Evolutionary conservation across 495 filamentous ascomycete genomes (phyloP), one percentile per base, ranked within the genome.

Genomic region (Mycothermus thermophilus): DNA sequence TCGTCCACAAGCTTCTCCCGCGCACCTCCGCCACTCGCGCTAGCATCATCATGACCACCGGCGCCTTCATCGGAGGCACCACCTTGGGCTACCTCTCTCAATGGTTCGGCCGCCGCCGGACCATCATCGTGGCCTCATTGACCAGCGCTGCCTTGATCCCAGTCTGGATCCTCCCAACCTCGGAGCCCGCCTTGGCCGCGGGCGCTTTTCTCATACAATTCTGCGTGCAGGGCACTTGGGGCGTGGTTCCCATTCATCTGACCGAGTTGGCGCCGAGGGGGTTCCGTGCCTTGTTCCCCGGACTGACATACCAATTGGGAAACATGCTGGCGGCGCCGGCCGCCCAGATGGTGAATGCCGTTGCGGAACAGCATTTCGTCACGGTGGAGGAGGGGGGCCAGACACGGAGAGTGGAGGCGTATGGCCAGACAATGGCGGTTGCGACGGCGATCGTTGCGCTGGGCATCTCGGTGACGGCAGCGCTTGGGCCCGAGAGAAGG

Each of bases 151-250:
- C 58, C 25, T 44, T 87, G 9, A 77, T 85, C 36, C 77, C 77
- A 0, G 72, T 77, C 16, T 84, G 76, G 77, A 80, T 83, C 36
- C 63, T 84, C 5, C 79, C 77, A 3, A 50, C 57, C 0, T 56
- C 50, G 23, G 75, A 74, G 55, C 47, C 56, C 0, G 50, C 61
- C 4, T 66, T 86, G 12, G 77, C 75, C 1, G 77, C 62, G 4
- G 64, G 69, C 1, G 79, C 74, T 14, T 87, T 87, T 62, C 71
- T 80, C 51, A 69, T 83, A 38, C 80, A 87, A 47, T 83, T 83
- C 55, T 83, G 79, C 49, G 67, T 83, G 17, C 77, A 84, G 46
- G 81, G 81, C 6, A 76, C 78, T 0, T 87, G 75, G 76, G 79
- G 81, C 25, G 73, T 84, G 5, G 74, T 84, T 19, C 81, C 81